These are phyloP conservation scores for Collybia nuda DNA, from an alignment of 768 basidiomycete genomes.

Conservation along the genomic window DNA sequence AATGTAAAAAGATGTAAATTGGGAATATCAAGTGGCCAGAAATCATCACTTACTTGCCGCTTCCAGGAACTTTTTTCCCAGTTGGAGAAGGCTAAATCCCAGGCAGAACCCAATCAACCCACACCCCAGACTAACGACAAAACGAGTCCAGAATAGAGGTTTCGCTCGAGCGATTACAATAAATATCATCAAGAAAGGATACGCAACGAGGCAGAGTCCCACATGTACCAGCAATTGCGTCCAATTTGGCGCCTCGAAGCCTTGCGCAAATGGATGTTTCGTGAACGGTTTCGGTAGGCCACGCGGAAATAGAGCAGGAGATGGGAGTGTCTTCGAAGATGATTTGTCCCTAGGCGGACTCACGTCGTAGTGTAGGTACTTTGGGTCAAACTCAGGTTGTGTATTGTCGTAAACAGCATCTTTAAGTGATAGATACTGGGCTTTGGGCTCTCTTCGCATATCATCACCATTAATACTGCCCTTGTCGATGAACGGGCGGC, in stretches of 20 bases:
- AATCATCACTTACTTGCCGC: constrained; percentile 31
- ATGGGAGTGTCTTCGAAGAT: constrained; percentile 7
- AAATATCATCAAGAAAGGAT: constrained; percentile 31
- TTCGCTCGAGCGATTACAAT: constrained; percentile 25
- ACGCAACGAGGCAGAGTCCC: constrained; percentile 28
- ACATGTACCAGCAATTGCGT: constrained; percentile 25
- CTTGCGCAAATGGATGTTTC: constrained; percentile 26
- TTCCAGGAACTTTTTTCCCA: constrained; percentile 31
- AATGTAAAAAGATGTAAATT: neutral
- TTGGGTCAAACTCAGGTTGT: constrained; percentile 13
- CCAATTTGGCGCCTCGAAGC: constrained; percentile 35
- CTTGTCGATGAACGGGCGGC: neutral
- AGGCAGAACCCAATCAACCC: constrained; percentile 30
- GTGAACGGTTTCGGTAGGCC: constrained; percentile 4
- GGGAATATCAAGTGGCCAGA: neutral
- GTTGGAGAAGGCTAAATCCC: constrained; percentile 25
- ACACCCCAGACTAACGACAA: constrained; percentile 33
- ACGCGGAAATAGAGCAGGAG: constrained; percentile 11
- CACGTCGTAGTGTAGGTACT: neutral
- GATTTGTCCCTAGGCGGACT: constrained; percentile 1
- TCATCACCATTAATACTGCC: neutral
- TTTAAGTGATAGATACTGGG: constrained; percentile 9
- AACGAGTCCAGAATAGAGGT: constrained; percentile 39
- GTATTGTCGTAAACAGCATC: constrained; percentile 8
- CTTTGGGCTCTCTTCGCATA: constrained; percentile 4